Evolutionary conservation across 1,139 yeast genomes (phyloP), one percentile per base, ranked within the genome.

Genomic region (Yamadazyma trypodendri): DNA sequence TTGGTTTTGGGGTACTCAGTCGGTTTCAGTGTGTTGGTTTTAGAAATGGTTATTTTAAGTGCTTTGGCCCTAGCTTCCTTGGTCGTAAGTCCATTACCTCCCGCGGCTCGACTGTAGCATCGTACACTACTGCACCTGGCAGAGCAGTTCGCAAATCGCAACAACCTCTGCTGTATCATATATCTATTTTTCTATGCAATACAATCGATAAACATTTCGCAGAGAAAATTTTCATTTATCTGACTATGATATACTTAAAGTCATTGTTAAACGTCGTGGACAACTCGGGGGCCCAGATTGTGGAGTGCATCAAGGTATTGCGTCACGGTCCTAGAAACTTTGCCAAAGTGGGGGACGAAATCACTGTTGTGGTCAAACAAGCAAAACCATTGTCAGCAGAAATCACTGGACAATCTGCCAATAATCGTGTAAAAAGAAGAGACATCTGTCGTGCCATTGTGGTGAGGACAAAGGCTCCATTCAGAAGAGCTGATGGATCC

Each of bases 391-490:
- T 80, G 43, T 68, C 73, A 36, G 70, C 81, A 24, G 79, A 73
- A 40, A 72, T 80, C 40, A 76, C 84, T 2, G 88, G 87, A 41
- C 80, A 85, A 38, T 71, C 85, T 9, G 81, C 85, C 37, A 73
- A 78, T 33, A 87, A 85, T 60, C 75, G 94, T 60, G 96, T 90
- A 32, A 87, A 90, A 63, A 84, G 95, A 64, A 96, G 97, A 54
- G 98, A 92, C 55, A 88, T 92, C 37, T 84, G 95, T 45, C 95
- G 95, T 58, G 99, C 97, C 6, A 90, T 92, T 18, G 86, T 92
- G 32, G 97, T 89, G 16, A 82, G 98, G 60, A 88, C 97, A 2
- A 88, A 83, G 64, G 90, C 92, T 48, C 90, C 89, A 24, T 79
- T 82, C 43, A 77, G 77, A 58, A 79, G 99, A 58, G 75, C 82